Percentiles rank a stretch among this genome's conserved stretches.
Conservation (phyloP, 495 filamentous ascomycete genomes). For the Diplogelasinospora grovesii region DNA sequence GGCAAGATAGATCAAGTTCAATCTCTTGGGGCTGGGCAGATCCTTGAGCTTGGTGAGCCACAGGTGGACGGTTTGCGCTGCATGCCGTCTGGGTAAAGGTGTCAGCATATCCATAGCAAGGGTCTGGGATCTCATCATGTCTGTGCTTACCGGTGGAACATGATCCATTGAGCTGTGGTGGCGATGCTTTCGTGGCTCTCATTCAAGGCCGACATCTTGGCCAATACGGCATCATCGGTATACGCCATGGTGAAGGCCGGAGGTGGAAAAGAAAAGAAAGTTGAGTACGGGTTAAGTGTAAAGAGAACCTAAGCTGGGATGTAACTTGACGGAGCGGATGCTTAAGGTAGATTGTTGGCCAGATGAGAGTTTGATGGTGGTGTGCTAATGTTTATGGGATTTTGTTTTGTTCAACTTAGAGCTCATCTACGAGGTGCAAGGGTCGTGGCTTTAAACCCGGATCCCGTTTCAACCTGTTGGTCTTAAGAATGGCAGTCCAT, state of each 20-base stretch:
- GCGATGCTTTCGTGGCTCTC: constrained; percentile 96
- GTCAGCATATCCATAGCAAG: constrained; percentile 12
- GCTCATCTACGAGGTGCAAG: constrained; percentile 11
- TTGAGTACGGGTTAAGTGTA: too few species aligned
- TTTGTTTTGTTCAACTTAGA: constrained; percentile 5
- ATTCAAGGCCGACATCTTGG: constrained; percentile 90
- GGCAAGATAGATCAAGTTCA: constrained; percentile 90
- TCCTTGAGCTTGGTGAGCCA: constrained; percentile 89
- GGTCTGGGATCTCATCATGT: background rate
- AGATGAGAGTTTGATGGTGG: background rate
- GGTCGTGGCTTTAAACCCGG: background rate
- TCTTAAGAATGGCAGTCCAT: constrained; percentile 11
- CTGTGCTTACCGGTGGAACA: constrained; percentile 86
- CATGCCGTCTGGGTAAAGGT: constrained; percentile 61
- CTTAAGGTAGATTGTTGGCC: too few species aligned
- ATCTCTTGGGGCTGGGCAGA: constrained; percentile 69
- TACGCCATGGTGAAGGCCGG: constrained; percentile 63
- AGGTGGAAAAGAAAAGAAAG: background rate
- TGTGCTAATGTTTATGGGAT: background rate
- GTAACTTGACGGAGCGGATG: background rate
- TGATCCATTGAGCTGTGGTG: constrained; percentile 94
- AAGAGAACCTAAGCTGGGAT: background rate
- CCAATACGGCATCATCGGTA: constrained; percentile 84
- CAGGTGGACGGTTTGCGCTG: constrained; percentile 76
- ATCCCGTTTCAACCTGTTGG: constrained; percentile 1